Evolutionary conservation across 2,329 filamentous ascomycete species (phyloP), one percentile per base, ranked within the genome.

Genomic region (Rhinocladiella similis): DNA sequence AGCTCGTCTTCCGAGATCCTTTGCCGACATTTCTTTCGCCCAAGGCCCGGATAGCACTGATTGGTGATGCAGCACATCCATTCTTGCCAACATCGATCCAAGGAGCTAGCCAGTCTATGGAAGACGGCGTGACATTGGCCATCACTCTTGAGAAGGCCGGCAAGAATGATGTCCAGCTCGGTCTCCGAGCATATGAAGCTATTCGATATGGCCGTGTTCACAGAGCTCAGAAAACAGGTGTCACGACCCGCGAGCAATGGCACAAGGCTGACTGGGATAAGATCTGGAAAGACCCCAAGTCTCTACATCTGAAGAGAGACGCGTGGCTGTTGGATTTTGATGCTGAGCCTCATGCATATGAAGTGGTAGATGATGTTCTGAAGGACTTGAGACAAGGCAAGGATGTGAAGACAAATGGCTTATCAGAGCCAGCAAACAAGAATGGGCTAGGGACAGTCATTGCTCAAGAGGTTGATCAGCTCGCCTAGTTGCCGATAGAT

Each of bases 11-110:
- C 41, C 57, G 62, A 16, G 57, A 64, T 50, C 62, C 62, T 12
- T 45, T 63, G 27, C 60, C 62, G 14, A 63, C 54, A 14, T 64
- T 61, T 45, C 73, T 71, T 53, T 82, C 75, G 66, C 67, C 72
- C 1, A 65, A 67, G 4, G 69, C 70, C n/a, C 70, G 76, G 10
- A 76, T 79, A 46, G 70, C 77, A 18, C 66, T 80, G 3, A 75
- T 82, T 33, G 79, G 79, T 6, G 78, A 81, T 61, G 72, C 78
- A 2, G 79, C 80, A 12, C 79, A 82, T 59, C 74, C 77, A 0
- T 78, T 80, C 63, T 69, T 80, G 4, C 78, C 78, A 0, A 77
- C 76, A 2, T 75, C 73, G 6, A 75, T 77, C 18, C 75, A 79
- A 60, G 78, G 79, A 5, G 79, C 75, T 0, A 76, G 74, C 18